A percentile compares a stretch with the other conserved stretches of the same genome.
These are phyloP conservation scores for Xylaria hypoxylon DNA, from an alignment of 2,329 filamentous ascomycete genomes.

Conservation along the genomic window DNA sequence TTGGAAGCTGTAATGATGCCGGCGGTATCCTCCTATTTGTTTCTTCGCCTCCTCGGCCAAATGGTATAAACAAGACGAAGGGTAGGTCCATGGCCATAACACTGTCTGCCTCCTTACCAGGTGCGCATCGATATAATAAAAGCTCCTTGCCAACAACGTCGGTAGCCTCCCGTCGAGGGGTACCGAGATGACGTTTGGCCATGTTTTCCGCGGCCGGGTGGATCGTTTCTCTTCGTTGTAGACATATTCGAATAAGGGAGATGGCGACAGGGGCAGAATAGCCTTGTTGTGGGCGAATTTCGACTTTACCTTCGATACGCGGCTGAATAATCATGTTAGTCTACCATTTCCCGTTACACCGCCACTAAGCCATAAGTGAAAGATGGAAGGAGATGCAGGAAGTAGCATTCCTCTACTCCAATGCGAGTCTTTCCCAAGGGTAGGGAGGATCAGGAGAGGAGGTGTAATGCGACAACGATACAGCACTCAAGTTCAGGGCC, in stretches of 20 bases:
- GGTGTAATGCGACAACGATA: slow-evolving; percentile 25
- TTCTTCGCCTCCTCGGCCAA: slow-evolving; percentile 90
- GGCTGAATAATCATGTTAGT: slow-evolving; percentile 67
- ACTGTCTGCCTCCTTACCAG: slow-evolving; percentile 85
- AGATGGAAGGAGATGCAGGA: not conserved
- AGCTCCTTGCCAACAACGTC: slow-evolving; percentile 97
- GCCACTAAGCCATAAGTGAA: not conserved
- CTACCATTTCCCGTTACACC: not conserved
- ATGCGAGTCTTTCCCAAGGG: slow-evolving; percentile 27
- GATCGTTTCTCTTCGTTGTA: slow-evolving; percentile 94
- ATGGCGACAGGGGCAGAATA: slow-evolving; percentile 89
- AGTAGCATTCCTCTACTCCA: not conserved
- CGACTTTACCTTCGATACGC: slow-evolving; percentile 96
- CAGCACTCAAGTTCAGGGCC: not conserved
- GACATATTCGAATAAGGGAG: slow-evolving; percentile 92
- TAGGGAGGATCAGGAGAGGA: slow-evolving; percentile 13
- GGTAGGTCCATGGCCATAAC: slow-evolving; percentile 97
- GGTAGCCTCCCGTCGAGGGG: slow-evolving; percentile 87
- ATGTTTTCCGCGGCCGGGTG: slow-evolving; percentile 95
- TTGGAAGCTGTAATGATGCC: slow-evolving; percentile 88
- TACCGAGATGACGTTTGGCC: slow-evolving; percentile 89
- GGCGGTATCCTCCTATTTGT: slow-evolving; percentile 90
- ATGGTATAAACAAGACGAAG: slow-evolving; percentile 97
- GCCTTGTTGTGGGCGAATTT: slow-evolving; percentile 88
- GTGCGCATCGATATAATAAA: slow-evolving; percentile 86